Base-by-base conservation (phyloP, 176 grass and related monocot species). In the Triticum dicoccoides region DNA sequence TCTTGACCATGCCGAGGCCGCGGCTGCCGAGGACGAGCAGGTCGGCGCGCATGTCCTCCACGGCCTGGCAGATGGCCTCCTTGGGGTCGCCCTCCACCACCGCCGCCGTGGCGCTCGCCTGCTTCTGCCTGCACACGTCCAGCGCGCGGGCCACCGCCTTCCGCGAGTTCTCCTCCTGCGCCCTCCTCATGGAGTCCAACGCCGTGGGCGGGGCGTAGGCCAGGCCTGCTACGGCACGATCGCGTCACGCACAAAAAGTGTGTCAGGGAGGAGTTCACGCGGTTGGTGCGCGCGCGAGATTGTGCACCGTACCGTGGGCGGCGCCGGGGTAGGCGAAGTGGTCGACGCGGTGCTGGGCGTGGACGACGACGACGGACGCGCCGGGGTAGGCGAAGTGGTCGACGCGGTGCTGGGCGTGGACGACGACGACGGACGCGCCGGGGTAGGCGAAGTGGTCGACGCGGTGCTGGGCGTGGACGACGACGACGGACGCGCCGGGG, bases 81-180 rank as follows among this genome's bases (percentile, higher is more conserved):
- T 94, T 98, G 5, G 96, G 68, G 84, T 98, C 96, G 29, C 96
- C 96, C 62, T 95, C 93, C 6, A 91, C 86, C 77, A 95, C 54
- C 20, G 80, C 84, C 6, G 42, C 91, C 54, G 75, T 62, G 30
- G 91, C 91, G 51, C 27, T 20, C 65, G 84, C 86, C 89, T 84
- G 80, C 75, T 72, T 89, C 69, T 79, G 59, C 14, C 58, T 84
- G 86, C 96, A 98, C 2, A 92, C 51, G 1, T 88, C 77, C 2
- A 90, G 64, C 4, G 91, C 96, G 65, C 61, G 67, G 21, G 80
- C 11, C 25, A 94, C 78, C 56, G 94, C 63, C 63, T 64, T 77
- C 63, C 67, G 42, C 0, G 96, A 88, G 81, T 64, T 91, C 82
- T 98, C 88, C 69, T 94, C 84, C 9, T 89, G 86, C 44, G 91